phyloP scores from a whole-genome alignment of 345 rosid species.

The Lumnitzera racemosa region DNA sequence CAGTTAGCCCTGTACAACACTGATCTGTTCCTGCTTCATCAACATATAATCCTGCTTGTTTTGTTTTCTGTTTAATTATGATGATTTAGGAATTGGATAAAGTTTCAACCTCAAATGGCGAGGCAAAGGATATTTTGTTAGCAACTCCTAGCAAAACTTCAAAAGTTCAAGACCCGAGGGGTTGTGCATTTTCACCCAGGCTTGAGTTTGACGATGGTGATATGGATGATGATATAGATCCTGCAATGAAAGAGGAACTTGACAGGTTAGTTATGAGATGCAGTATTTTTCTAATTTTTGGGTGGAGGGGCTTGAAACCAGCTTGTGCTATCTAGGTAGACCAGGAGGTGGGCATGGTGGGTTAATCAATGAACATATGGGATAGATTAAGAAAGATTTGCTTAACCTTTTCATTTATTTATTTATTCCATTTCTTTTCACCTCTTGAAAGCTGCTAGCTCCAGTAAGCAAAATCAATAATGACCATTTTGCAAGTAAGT shows the following conservation, averaged over 20 bases:
- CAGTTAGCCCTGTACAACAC: neutral
- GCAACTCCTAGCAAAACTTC: conserved; percentile 32
- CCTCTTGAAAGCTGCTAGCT: too few relatives aligned
- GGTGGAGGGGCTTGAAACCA: neutral
- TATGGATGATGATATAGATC: conserved; percentile 77
- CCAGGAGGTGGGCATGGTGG: too few relatives aligned
- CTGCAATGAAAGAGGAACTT: conserved; percentile 67
- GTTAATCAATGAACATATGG: too few relatives aligned
- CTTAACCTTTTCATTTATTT: too few relatives aligned
- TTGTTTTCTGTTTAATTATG: neutral
- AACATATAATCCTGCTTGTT: conserved; percentile 1
- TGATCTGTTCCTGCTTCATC: too few relatives aligned
- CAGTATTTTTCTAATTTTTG: neutral
- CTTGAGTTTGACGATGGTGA: conserved; percentile 53
- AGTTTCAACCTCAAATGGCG: conserved; percentile 23
- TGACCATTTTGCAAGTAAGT: too few relatives aligned
- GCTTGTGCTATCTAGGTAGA: too few relatives aligned
- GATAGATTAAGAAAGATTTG: too few relatives aligned
- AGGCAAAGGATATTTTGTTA: conserved; percentile 23
- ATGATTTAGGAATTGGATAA: conserved; percentile 38
- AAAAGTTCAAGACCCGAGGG: conserved; percentile 27
- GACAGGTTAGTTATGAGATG: conserved; percentile 43
- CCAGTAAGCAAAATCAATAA: too few relatives aligned
- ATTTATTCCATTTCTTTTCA: too few relatives aligned
- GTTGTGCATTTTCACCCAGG: conserved; percentile 32